Evolutionary conservation across 352 stramenopile species (phyloP), one percentile per base, ranked within the genome.

Genomic region (Pythium oligandrum): DNA sequence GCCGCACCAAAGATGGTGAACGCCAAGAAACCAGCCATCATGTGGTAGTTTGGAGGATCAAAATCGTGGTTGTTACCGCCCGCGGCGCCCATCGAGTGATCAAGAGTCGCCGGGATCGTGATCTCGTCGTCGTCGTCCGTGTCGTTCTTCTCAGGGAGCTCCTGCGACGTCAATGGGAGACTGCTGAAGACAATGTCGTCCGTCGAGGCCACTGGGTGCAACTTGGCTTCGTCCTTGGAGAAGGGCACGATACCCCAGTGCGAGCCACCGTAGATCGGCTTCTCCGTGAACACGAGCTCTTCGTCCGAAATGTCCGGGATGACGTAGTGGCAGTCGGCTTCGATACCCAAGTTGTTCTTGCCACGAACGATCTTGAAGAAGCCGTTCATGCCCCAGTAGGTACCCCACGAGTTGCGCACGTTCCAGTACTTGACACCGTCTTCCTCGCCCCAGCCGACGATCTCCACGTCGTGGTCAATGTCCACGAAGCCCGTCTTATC

Each of bases 361-460:
- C 88, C 88, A 37, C 79, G 72, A 38, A 86, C 69, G 50, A 98
- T 83, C 47, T 87, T 77, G 75, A 97, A 95, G 70, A 90, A 98
- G 44, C 95, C 95, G 55, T 96, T 90, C 75, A 97, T 88, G 45
- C 91, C 91, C 90, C 90, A 97, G 57, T 78, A 82, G 55, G 92
- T 83, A 46, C 90, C 92, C 88, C 95, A 70, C 59, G 82, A 79
- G 91, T 98, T 95, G 47, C 95, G 86, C 40, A 96, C 78, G 70
- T 97, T 90, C 93, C 93, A 98, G 71, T 95, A 98, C 66, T 92
- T 87, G 57, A 83, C 59, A 57, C 82, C 70, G 51, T 91, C 77
- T 31, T 76, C 66, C 8, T 76, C 73, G 51, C 93, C 93, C 90
- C 91, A 98, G 36, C 93, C 94, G 26, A 97, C 86, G 58, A 98